These are phyloP conservation scores for Penicillium canariense DNA, from an alignment of 495 filamentous ascomycete genomes.

Conservation along the genomic window DNA sequence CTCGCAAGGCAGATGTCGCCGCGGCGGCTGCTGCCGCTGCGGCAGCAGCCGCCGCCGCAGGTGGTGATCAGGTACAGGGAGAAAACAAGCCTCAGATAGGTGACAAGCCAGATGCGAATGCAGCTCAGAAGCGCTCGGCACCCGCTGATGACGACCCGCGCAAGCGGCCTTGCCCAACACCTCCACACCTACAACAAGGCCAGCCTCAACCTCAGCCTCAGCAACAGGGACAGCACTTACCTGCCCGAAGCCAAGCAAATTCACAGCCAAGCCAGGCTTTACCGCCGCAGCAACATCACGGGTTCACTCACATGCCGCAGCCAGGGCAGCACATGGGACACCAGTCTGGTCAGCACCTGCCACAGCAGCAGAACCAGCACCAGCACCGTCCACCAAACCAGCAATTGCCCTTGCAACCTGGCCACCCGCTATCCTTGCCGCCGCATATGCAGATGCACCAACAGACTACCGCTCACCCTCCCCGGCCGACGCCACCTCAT, in stretches of 20 bases:
- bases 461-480: constrained; percentile 17
- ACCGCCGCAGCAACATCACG: constrained; percentile 5
- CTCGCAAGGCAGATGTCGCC: constrained; percentile 39
- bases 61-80: constrained; percentile 10
- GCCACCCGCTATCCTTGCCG: constrained; percentile 16
- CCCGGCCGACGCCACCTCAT: constrained; percentile 16
- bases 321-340: constrained; percentile 16
- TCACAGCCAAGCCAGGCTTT: constrained; percentile 1
- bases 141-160: constrained; percentile 32
- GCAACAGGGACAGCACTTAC: constrained; percentile 4
- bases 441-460: constrained; percentile 31
- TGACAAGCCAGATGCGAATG: constrained; percentile 23
- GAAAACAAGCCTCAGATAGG: neutral
- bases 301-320: constrained; percentile 14
- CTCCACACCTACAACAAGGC: constrained; percentile 21
- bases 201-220: constrained; percentile 7
- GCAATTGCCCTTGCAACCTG: constrained; percentile 15
- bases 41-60: constrained; percentile 11
- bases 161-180: constrained; percentile 35
- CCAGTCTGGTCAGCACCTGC: constrained; percentile 12
- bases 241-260: neutral
- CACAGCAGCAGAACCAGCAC: constrained; percentile 8
- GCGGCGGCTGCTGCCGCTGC: constrained; percentile 33
- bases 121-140: constrained; percentile 26
- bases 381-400: neutral